phyloP scores from a whole-genome alignment of 805 yeast species.

The Sugiyamaella lignohabitans region DNA sequence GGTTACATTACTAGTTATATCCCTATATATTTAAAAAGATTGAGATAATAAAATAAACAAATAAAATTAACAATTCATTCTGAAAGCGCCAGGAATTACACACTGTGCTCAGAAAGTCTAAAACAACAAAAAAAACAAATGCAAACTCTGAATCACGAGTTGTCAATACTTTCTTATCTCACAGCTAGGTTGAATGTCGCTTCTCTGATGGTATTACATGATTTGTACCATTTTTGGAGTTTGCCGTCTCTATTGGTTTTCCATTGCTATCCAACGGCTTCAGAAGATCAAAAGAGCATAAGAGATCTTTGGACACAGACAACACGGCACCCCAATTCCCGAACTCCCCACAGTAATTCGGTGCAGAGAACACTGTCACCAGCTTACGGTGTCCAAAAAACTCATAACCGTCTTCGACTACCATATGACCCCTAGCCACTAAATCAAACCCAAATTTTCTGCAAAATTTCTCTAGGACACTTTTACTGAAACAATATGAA shows the following conservation, averaged over 20 bases:
- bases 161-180: too few species aligned
- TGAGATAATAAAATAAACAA: too few species aligned
- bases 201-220: too few species aligned
- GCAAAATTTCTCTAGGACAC: constrained; percentile 64
- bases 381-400: constrained; percentile 61
- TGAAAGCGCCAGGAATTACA: too few species aligned
- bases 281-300: constrained; percentile 82
- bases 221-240: too few species aligned
- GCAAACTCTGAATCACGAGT: too few species aligned
- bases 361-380: constrained; percentile 64
- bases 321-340: constrained; percentile 95
- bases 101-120: too few species aligned
- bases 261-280: constrained; percentile 47
- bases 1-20: too few species aligned
- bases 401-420: constrained; percentile 68
- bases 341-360: constrained; percentile 66
- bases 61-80: too few species aligned
- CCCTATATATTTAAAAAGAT: too few species aligned
- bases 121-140: too few species aligned
- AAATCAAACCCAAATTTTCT: constrained; percentile 66
- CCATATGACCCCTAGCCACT: constrained; percentile 78
- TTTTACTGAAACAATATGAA: constrained; percentile 63
- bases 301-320: constrained; percentile 83
- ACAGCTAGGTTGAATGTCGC: too few species aligned
- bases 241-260: background rate